Base-by-base conservation (phyloP, 2,329 filamentous ascomycete genomes). In the Ambrosiella cleistominuta region DNA sequence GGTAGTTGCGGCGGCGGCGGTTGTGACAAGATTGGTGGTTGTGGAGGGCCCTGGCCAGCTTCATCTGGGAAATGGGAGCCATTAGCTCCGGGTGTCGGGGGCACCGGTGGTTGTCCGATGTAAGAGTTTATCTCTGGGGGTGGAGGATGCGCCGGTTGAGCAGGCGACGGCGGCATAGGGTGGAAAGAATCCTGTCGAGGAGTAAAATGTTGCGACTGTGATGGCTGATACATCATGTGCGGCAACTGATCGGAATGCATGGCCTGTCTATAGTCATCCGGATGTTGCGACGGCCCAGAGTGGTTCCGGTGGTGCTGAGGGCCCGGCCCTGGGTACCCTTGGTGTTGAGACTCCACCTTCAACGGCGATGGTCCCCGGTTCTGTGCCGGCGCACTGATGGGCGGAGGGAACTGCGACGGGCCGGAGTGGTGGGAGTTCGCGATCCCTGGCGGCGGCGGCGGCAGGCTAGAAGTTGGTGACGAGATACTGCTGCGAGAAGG, bases 201-300 rank as follows among this genome's bases (percentile, higher is more conserved):
- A 57, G 67, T 54, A 45, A 17, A 63, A 59, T 72, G 72, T 60
- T 72, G 68, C 59, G 70, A 71, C 65, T 73, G 64, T 59, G 67
- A 65, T 58, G 68, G 65, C 63, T 66, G 68, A 58, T 59, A 17
- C 45, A 62, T 15, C 47, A 57, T 51, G 44, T 61, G 62, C 61
- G 19, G 27, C 17, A 19, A 19, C 19, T 51, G 47, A 9, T 51
- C 47, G 4, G 47, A 11, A 35, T 63, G 61, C 55, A 60, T 57
- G 37, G 61, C 61, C 47, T 39, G 15, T 13, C 39, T 51, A 37
- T 17, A 17, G 19, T 58, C 57, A 42, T 58, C 57, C 13, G 12
- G 36, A 54, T 54, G 37, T 39, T 51, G 45, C n/a, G 38, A 39
- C 39, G n/a, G 38, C 15, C 35, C 56, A 15, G 35, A 50, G 9